These are phyloP conservation scores for Trichoderma pleuroti DNA, from an alignment of 2,329 filamentous ascomycete genomes.

Conservation along the genomic window DNA sequence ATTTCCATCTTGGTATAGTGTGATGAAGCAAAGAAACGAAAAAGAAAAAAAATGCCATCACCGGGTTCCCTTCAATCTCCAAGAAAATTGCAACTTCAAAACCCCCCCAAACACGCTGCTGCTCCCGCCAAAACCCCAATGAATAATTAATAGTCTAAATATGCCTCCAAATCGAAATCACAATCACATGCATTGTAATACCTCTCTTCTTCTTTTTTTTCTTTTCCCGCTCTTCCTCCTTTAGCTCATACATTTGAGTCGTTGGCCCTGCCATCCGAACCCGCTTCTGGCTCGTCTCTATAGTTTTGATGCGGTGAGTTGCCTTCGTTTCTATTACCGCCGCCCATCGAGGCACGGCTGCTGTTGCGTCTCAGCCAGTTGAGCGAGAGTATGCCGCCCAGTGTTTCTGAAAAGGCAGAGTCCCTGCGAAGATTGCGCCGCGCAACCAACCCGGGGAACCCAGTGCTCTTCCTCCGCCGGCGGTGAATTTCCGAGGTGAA, in stretches of 20 bases:
- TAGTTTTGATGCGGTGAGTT: slow-evolving; percentile 18
- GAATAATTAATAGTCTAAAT: slow-evolving; percentile 7
- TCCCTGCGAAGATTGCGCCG: slow-evolving; percentile 41
- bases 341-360: slow-evolving; percentile 13
- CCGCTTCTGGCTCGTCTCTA: slow-evolving; percentile 23
- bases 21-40: not conserved
- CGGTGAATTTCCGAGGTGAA: slow-evolving; percentile 35
- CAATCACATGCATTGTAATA: not conserved
- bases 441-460: slow-evolving; percentile 59
- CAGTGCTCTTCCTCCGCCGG: slow-evolving; percentile 55
- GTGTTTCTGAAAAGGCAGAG: slow-evolving; percentile 46
- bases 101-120: not conserved
- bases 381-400: slow-evolving; percentile 52
- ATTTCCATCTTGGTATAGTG: slow-evolving; percentile 16
- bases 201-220: not conserved
- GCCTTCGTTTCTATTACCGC: slow-evolving; percentile 8
- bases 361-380: slow-evolving; percentile 47
- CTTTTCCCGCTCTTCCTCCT: not conserved
- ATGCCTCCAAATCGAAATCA: not conserved
- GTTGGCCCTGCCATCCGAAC: slow-evolving; percentile 20
- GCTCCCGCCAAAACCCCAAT: not conserved
- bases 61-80: not conserved
- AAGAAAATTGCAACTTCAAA: not conserved
- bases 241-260: slow-evolving; percentile 36
- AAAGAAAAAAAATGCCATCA: not conserved